These are phyloP conservation scores for Actinomortierella wolfii DNA, from an alignment of 371 early-diverging fungal species.

Conservation along the genomic window DNA sequence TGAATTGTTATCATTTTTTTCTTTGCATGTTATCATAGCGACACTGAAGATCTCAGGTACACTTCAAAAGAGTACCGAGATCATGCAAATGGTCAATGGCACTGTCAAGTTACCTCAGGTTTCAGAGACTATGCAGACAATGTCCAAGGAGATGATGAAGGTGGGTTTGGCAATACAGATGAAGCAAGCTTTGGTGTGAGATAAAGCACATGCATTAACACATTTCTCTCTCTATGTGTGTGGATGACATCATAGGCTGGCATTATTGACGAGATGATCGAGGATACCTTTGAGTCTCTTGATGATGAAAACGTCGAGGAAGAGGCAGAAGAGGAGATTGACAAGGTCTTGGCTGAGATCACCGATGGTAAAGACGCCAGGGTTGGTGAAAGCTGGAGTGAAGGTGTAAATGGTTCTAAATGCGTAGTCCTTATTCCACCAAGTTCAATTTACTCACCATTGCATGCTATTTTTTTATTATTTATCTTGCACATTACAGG, in stretches of 20 bases:
- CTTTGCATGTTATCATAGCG: constrained; percentile 49
- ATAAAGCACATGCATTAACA: not conserved
- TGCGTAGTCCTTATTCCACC: not conserved
- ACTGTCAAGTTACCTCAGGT: constrained; percentile 87
- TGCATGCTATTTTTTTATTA: not conserved
- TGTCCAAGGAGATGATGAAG: constrained; percentile 96
- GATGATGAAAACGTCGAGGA: constrained; percentile 94
- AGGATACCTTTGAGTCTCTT: constrained; percentile 85
- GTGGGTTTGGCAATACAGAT: constrained; percentile 35
- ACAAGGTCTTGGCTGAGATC: constrained; percentile 85
- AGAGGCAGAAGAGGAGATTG: constrained; percentile 93
- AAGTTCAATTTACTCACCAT: too few relatives aligned
- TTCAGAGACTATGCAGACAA: constrained; percentile 81
- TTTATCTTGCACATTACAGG: constrained; percentile 45
- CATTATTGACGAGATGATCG: constrained; percentile 94
- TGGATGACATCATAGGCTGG: constrained; percentile 69
- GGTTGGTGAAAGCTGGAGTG: too few relatives aligned
- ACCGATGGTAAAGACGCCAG: constrained; percentile 72
- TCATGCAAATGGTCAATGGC: constrained; percentile 90
- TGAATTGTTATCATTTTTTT: not conserved
- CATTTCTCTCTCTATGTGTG: constrained; percentile 3
- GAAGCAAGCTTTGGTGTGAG: not conserved
- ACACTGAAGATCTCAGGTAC: constrained; percentile 88
- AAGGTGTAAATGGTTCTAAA: too few relatives aligned
- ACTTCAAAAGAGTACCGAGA: constrained; percentile 84